Base-by-base conservation (phyloP, 1,139 yeast genomes). In the Pichia sp. region DNA sequence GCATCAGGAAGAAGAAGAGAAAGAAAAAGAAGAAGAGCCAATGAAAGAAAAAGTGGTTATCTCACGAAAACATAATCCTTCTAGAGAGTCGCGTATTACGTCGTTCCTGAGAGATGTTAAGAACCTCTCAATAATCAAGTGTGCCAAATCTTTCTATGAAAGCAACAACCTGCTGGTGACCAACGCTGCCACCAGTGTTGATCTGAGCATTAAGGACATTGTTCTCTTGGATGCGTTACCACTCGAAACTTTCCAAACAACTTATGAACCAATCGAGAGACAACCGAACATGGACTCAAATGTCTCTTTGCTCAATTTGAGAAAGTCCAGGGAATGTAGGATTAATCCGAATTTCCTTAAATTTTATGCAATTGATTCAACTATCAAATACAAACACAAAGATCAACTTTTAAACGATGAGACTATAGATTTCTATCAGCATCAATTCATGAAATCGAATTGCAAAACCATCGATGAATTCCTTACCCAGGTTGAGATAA, bases 281-380 rank as follows among this genome's bases (percentile, higher is more conserved):
- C 20, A 16, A 14, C 19, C 17, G 3, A 29, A 27, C n/a, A 27
- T 22, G 13, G 4, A 15, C 16, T 28, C 35, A n/a, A 20, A n/a
- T 11, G 21, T 14, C 18, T 29, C 27, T 11, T 13, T 14, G 8
- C 6, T 13, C 9, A 9, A 22, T 23, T 16, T 20, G 18, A 18
- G 22, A 30, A 63, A 58, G 38, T 58, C 63, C 33, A 58, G 79
- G 44, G 77, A 72, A 41, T 66, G 63, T 27, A 56, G 78, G 32
- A 60, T 72, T 31, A 73, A 72, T 45, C 53, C 72, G 24, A 51
- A 53, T 12, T 72, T 72, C 38, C 57, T 73, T 27, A 56, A 66
- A 36, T 55, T 69, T 33, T 73, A 71, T 45, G 72, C 78, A 7
- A 56, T 64, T 29, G 76, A 72, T 48, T 68, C 53, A 50, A 53